Conservation (phyloP, 148 eudicot species). For the Agrostemma githago region DNA sequence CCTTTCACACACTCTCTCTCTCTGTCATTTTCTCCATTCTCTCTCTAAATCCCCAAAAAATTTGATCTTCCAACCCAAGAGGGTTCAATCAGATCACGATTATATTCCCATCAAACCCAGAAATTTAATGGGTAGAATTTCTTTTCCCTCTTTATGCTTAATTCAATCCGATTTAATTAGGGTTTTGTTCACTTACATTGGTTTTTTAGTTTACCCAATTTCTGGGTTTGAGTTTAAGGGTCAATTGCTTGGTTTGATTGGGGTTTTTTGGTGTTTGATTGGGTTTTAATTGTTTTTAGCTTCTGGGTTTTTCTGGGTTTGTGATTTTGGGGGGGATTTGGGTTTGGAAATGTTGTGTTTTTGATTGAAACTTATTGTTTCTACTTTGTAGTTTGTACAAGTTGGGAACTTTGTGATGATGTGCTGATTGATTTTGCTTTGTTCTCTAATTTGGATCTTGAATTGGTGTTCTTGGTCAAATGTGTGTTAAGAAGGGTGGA, state of each 20-base stretch:
- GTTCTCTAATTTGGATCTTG: conserved; percentile 16
- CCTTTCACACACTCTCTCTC: not conserved
- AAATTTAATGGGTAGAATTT: conserved; percentile 3
- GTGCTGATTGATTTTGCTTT: not conserved
- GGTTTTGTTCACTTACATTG: not conserved
- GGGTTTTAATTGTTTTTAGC: not conserved
- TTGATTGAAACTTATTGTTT: not conserved
- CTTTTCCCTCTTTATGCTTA: not conserved
- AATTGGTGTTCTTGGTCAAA: conserved; percentile 9
- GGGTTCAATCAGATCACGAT: conserved; percentile 1
- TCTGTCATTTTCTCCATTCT: not conserved
- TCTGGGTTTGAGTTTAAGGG: not conserved
- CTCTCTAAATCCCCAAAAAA: conserved; percentile 10
- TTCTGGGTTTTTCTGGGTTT: not conserved
- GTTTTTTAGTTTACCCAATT: not conserved
- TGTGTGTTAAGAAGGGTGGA: not conserved
- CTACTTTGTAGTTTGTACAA: not conserved
- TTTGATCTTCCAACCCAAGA: not conserved
- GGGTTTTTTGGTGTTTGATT: not conserved
- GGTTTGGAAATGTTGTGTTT: not conserved
- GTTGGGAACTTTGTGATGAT: conserved; percentile 9
- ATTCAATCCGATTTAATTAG: not conserved
- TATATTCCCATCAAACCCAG: not conserved
- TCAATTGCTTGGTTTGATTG: not conserved
- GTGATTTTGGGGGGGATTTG: not conserved